A percentile compares a stretch with the other conserved stretches of the same genome.
Conservation (phyloP, 176 grass and related monocot species). For the Zoysia japonica region DNA sequence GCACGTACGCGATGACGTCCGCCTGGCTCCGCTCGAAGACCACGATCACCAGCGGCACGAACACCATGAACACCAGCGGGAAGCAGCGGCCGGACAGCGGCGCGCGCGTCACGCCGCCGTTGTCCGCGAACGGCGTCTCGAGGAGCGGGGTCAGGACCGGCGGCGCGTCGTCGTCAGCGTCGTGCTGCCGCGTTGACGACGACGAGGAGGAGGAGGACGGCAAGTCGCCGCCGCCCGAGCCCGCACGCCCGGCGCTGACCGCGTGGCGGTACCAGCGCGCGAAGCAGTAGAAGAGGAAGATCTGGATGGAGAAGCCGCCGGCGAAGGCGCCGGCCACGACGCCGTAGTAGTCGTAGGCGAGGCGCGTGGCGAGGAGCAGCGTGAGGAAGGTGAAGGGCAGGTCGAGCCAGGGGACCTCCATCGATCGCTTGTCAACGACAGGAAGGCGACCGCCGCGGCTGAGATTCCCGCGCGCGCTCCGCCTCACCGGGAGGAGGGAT, state of each 20-base stretch:
- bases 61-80: conserved; percentile 54
- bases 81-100: conserved; percentile 48
- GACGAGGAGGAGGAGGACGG: neutral
- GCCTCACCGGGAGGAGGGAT: conserved; percentile 30
- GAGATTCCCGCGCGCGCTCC: no score
- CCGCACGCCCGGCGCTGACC: neutral
- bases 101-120: neutral
- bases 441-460: no score
- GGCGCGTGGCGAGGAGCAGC: conserved; percentile 51
- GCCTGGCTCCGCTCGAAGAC: conserved; percentile 67
- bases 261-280: conserved; percentile 51
- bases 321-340: conserved; percentile 46
- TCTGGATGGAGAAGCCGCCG: conserved; percentile 59
- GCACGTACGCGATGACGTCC: conserved; percentile 52
- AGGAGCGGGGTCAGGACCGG: conserved; percentile 49
- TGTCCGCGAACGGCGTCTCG: neutral
- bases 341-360: conserved; percentile 54
- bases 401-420: conserved; percentile 54
- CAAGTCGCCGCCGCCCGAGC: neutral
- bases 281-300: conserved; percentile 68
- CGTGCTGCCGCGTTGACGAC: neutral
- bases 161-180: conserved; percentile 22
- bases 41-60: conserved; percentile 58
- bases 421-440: neutral
- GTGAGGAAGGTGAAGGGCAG: conserved; percentile 59